These are phyloP conservation scores for Globisporangium rhizosaccharum DNA, from an alignment of 352 stramenopile species.

Conservation along the genomic window DNA sequence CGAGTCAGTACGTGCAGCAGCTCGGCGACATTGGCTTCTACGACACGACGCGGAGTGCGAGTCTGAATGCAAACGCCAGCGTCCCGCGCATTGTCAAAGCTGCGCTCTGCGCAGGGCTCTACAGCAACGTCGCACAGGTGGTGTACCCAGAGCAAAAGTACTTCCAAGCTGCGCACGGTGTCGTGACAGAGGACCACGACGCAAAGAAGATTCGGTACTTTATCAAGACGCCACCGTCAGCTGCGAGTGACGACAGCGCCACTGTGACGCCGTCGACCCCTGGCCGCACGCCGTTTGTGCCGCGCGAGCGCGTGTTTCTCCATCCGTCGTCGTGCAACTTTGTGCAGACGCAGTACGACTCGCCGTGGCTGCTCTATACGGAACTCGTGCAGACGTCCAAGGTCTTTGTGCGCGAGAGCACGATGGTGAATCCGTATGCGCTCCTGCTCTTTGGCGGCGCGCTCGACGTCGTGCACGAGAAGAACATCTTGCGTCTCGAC, in stretches of 20 bases:
- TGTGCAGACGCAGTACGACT: slow-evolving; percentile 89
- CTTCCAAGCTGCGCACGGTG: slow-evolving; percentile 89
- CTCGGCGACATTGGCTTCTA: slow-evolving; percentile 79
- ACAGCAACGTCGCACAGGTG: slow-evolving; percentile 77
- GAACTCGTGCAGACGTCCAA: slow-evolving; percentile 96
- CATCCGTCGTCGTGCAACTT: slow-evolving; percentile 94
- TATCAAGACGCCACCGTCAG: slow-evolving; percentile 34
- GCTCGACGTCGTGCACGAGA: slow-evolving; percentile 89
- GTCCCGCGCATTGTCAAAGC: slow-evolving; percentile 91
- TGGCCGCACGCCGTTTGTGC: slow-evolving; percentile 8
- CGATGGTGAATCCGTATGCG: slow-evolving; percentile 95
- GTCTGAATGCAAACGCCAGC: slow-evolving; percentile 54
- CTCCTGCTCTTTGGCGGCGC: slow-evolving; percentile 97
- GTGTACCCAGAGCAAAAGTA: slow-evolving; percentile 93
- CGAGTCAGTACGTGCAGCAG: slow-evolving; percentile 82
- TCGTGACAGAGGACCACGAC: slow-evolving; percentile 87
- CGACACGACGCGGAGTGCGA: slow-evolving; percentile 27
- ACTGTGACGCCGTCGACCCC: slow-evolving; percentile 3
- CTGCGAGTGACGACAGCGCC: slow-evolving; percentile 7
- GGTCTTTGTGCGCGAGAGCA: slow-evolving; percentile 96
- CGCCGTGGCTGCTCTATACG: slow-evolving; percentile 95
- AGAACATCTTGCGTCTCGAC: slow-evolving; percentile 82
- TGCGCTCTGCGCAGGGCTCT: slow-evolving; percentile 74
- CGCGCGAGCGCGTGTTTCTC: slow-evolving; percentile 93
- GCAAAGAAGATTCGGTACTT: slow-evolving; percentile 94